A percentile compares a stretch with the other conserved stretches of the same genome.
Evolutionary conservation across 2,329 filamentous ascomycete species (phyloP).

Genomic region (Torrubiella hemipterigena): DNA sequence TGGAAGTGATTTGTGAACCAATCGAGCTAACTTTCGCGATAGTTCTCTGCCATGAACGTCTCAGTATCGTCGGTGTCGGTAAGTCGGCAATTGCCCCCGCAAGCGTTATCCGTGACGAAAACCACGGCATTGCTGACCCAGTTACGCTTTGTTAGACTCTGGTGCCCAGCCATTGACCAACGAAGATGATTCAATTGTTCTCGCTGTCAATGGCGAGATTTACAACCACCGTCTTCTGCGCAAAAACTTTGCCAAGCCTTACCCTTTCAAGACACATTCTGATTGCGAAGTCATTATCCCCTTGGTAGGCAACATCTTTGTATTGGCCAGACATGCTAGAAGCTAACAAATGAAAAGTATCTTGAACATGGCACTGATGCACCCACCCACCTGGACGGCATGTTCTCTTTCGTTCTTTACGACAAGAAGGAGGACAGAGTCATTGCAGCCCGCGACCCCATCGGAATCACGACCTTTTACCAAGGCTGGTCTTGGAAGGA

Average conservation of each 20-base stretch:
- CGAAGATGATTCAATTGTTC: constrained; percentile 73
- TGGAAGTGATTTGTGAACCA: neutral
- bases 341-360: constrained; percentile 46
- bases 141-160: constrained; percentile 56
- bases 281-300: constrained; percentile 99
- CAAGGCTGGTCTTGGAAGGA: constrained; percentile 81
- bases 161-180: constrained; percentile 93
- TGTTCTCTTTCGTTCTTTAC: constrained; percentile 99
- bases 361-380: constrained; percentile 85
- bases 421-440: constrained; percentile 90
- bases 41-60: constrained; percentile 94
- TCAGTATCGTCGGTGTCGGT: constrained; percentile 97
- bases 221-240: constrained; percentile 97
- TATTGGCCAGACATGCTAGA: neutral
- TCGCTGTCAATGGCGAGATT: constrained; percentile 98
- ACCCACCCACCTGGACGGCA: constrained; percentile 89
- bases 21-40: constrained; percentile 16
- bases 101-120: no score
- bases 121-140: no score
- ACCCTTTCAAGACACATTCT: constrained; percentile 97
- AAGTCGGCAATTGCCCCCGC: no score
- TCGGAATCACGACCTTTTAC: constrained; percentile 95
- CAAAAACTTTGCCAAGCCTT: constrained; percentile 70
- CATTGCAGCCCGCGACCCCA: constrained; percentile 88
- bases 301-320: constrained; percentile 48